Percentiles rank a stretch among this genome's conserved stretches.
phyloP scores from a whole-genome alignment of 257 asterid species.

The Craterostigma plantagineum region DNA sequence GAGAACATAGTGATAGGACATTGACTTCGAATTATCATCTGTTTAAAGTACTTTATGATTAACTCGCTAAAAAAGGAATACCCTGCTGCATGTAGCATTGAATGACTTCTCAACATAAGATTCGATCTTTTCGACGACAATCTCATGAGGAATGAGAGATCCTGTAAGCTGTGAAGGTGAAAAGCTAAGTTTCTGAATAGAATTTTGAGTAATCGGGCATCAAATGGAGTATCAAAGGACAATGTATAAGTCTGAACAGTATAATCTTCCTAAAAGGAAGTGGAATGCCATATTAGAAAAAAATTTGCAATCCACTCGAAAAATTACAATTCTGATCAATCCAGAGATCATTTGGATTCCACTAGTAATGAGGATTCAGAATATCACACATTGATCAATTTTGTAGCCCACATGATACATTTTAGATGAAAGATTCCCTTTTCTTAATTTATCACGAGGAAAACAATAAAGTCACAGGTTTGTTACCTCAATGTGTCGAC shows the following conservation, averaged over 20 bases:
- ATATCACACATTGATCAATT: too few species aligned
- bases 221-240: too few species aligned
- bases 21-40: slow-evolving; percentile 9
- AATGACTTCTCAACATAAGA: slow-evolving; percentile 44
- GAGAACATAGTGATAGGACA: slow-evolving; percentile 20
- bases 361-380: too few species aligned
- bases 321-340: too few species aligned
- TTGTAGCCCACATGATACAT: too few species aligned
- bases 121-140: slow-evolving; percentile 36
- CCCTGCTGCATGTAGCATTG: slow-evolving; percentile 72
- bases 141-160: slow-evolving; percentile 27
- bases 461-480: slow-evolving; percentile 4
- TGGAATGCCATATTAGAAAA: too few species aligned
- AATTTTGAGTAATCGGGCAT: slow-evolving; percentile 6
- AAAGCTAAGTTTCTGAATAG: slow-evolving; percentile 7
- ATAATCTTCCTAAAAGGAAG: too few species aligned
- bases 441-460: too few species aligned
- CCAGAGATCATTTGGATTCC: too few species aligned
- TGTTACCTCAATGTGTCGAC: slow-evolving; percentile 39
- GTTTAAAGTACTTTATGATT: slow-evolving; percentile 8
- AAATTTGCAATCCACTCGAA: too few species aligned
- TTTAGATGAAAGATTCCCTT: background rate
- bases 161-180: slow-evolving; percentile 32
- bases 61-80: slow-evolving; percentile 16
- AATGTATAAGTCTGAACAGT: too few species aligned